Evolutionary conservation across 192 early-diverging fungal genomes (phyloP), one percentile per base, ranked within the genome.

Genomic region (Linnemannia schmuckeri): DNA sequence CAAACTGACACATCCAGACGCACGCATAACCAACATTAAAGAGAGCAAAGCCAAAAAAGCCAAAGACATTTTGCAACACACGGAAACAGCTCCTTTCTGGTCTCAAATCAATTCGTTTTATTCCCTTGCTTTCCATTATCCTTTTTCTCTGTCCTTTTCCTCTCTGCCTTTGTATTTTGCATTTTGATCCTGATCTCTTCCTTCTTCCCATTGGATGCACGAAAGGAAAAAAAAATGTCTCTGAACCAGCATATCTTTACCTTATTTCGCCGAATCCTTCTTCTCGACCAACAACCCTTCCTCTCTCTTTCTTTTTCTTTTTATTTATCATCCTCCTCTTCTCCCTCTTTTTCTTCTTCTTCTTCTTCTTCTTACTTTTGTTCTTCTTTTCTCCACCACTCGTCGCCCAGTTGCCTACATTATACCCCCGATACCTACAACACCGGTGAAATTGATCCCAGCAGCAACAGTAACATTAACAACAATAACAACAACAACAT

Each of bases 211-310:
- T 66, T 30, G 27, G 27, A 66, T 4, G 7, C 9, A 33, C 8
- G 33, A 76, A 70, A 57, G 8, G 42, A 75, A 76, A 54, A 54
- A 78, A 75, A 35, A 57, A 83, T 83, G 82, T 74, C 76, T 18
- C 33, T 83, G 47, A 70, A 69, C 15, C 61, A 69, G 4, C 76
- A 78, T 13, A 27, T 75, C 27, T 61, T 42, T n/a, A 73, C 44
- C 70, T 42, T 77, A 22, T 35, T 83, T 70, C 72, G 78, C 74
- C 82, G 82, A n/a, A 70, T 74, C 27, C 76, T 85, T 72, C 77
- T 55, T 38, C 46, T 79, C 18, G 72, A 30, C 40, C 77, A 78
- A 33, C 17, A 71, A 27, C 44, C 57, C 35, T 44, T 47, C 27
- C n/a, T 72, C 54, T 72, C 52, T 47, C 37, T 27, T 37, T 44